Evolutionary conservation across 106 monocot species (phyloP).

Genomic region (Platanthera zijinensis): DNA sequence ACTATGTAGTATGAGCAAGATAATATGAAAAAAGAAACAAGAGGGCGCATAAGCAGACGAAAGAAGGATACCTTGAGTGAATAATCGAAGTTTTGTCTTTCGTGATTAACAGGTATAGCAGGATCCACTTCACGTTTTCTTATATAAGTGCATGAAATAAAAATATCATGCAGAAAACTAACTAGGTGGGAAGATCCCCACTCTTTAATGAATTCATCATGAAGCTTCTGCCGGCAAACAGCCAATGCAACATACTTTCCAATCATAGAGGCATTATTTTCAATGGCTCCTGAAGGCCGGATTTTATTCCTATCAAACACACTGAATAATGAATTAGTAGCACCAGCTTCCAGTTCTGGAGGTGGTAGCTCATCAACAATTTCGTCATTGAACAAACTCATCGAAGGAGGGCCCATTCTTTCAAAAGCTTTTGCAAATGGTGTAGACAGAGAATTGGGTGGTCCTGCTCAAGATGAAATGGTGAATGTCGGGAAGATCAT

Average conservation of each 20-base stretch:
- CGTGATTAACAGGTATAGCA: background rate
- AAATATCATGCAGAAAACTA: conserved; percentile 24
- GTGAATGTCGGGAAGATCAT: background rate
- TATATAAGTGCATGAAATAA: conserved; percentile 7
- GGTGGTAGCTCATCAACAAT: conserved; percentile 43
- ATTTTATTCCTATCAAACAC: conserved; percentile 34
- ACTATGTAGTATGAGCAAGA: background rate
- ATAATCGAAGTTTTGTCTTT: conserved; percentile 2
- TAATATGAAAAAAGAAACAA: background rate
- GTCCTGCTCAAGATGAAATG: conserved; percentile 8
- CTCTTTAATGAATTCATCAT: conserved; percentile 58
- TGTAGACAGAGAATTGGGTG: conserved; percentile 1
- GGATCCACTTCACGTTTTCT: conserved; percentile 12
- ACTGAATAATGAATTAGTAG: conserved; percentile 3
- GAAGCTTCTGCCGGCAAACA: conserved; percentile 64
- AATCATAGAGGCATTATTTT: conserved; percentile 18
- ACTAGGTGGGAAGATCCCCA: conserved; percentile 24
- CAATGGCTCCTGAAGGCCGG: conserved; percentile 23
- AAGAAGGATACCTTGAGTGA: conserved; percentile 7
- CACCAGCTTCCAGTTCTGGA: conserved; percentile 39
- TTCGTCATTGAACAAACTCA: conserved; percentile 10
- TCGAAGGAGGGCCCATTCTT: conserved; percentile 23
- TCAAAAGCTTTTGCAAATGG: conserved; percentile 39
- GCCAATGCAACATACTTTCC: conserved; percentile 50
- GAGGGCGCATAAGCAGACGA: background rate